phyloP scores from a whole-genome alignment of 805 yeast species.

The Danielozyma ontarioensis region DNA sequence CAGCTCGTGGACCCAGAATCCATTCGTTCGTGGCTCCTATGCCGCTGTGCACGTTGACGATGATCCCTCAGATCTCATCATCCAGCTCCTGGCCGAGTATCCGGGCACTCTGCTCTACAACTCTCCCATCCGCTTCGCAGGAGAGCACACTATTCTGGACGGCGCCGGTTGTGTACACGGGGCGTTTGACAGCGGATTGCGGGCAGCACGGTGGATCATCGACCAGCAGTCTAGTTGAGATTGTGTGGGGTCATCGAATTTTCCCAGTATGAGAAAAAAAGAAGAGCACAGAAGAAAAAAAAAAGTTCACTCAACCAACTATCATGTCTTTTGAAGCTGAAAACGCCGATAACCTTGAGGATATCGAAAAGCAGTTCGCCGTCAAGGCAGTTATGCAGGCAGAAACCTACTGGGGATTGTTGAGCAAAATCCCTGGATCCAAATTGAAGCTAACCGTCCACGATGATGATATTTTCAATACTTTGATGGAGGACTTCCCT shows the following conservation, averaged over 20 bases:
- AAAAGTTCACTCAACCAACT: not conserved
- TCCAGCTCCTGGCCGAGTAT: conserved; percentile 49
- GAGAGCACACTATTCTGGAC: conserved; percentile 81
- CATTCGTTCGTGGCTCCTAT: conserved; percentile 77
- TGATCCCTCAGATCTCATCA: conserved; percentile 59
- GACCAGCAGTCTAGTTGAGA: no score
- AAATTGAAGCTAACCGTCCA: conserved; percentile 64
- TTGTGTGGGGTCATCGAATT: no score
- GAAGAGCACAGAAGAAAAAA: not conserved
- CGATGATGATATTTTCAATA: conserved; percentile 65
- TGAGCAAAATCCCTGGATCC: conserved; percentile 74
- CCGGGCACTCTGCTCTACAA: conserved; percentile 32
- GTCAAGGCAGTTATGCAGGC: conserved; percentile 96
- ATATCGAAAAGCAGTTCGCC: conserved; percentile 93
- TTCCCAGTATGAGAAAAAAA: no score
- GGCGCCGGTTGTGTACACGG: conserved; percentile 94
- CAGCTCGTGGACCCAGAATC: conserved; percentile 77
- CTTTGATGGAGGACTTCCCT: conserved; percentile 73
- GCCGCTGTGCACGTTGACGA: conserved; percentile 65
- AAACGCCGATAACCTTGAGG: conserved; percentile 85
- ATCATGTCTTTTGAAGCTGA: conserved; percentile 67
- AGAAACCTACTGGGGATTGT: conserved; percentile 84
- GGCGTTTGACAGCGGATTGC: conserved; percentile 71
- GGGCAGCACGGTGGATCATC: conserved; percentile 48
- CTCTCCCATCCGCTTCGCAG: conserved; percentile 69